Evolutionary conservation across 1,139 yeast species (phyloP).

Genomic region (Hanseniaspora uvarum): DNA sequence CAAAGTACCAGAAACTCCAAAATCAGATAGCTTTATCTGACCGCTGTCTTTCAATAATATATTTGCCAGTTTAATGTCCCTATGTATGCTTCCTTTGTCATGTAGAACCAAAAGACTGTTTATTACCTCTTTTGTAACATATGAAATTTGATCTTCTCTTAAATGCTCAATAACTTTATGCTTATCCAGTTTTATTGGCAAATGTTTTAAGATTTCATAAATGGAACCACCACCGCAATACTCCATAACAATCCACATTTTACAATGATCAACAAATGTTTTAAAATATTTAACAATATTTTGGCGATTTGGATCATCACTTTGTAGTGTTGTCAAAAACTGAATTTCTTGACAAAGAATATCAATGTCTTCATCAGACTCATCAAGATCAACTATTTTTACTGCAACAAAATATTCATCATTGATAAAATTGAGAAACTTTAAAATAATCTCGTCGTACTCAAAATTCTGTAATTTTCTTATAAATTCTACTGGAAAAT

Average conservation of each 20-base stretch:
- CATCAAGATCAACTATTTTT: constrained; percentile 68
- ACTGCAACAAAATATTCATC: constrained; percentile 46
- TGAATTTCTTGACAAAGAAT: constrained; percentile 64
- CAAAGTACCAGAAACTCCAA: constrained; percentile 77
- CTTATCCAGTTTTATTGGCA: constrained; percentile 28
- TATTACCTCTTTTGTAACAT: constrained; percentile 49
- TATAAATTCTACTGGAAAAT: constrained; percentile 2
- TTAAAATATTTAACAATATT: constrained; percentile 56
- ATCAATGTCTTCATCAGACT: constrained; percentile 60
- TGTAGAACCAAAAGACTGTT: constrained; percentile 64
- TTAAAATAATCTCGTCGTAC: neutral
- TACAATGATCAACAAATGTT: constrained; percentile 46
- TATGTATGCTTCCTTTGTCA: constrained; percentile 61
- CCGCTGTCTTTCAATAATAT: constrained; percentile 57
- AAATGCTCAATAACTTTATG: constrained; percentile 25
- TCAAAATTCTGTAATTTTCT: constrained; percentile 15
- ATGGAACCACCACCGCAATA: constrained; percentile 90
- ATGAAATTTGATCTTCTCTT: constrained; percentile 49
- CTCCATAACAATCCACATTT: constrained; percentile 86
- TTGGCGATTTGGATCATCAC: constrained; percentile 30
- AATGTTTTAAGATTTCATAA: constrained; percentile 52
- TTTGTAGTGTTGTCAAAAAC: constrained; percentile 53
- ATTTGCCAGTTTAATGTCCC: constrained; percentile 80
- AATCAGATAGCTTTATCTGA: constrained; percentile 64
- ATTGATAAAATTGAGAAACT: neutral